Conservation (phyloP, 345 rosid species). For the Ceriops tagal region DNA sequence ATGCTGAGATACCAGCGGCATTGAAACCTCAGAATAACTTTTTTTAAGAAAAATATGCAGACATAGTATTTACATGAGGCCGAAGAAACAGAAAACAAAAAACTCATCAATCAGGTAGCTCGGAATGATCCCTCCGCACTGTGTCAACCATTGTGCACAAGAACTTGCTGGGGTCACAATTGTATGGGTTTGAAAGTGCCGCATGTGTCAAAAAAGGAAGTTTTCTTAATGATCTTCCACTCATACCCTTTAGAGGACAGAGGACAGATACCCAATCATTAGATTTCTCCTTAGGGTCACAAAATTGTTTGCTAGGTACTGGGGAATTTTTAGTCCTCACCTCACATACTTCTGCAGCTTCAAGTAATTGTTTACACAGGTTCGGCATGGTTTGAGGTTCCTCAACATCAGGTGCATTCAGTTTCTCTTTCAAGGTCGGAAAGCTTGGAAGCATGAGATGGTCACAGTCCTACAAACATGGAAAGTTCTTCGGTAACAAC, state of each 20-base stretch:
- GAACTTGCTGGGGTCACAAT: conserved; percentile 59
- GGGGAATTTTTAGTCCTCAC: conserved; percentile 34
- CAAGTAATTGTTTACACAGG: conserved; percentile 54
- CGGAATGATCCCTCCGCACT: conserved; percentile 62
- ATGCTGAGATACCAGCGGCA: not conserved
- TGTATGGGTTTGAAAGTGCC: conserved; percentile 56
- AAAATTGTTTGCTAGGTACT: not conserved
- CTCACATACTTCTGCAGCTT: conserved; percentile 87
- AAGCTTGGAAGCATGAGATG: conserved; percentile 51
- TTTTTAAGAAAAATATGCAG: not conserved
- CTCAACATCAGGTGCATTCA: conserved; percentile 37
- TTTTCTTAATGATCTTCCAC: conserved; percentile 87
- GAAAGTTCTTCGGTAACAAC: conserved; percentile 6
- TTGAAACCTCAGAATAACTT: not conserved
- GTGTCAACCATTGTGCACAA: conserved; percentile 68
- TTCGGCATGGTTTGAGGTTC: conserved; percentile 36
- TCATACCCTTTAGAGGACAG: conserved; percentile 59
- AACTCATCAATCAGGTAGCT: conserved; percentile 46
- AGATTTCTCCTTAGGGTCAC: not conserved
- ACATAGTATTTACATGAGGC: conserved; percentile 10
- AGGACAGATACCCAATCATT: conserved; percentile 2
- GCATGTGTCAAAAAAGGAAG: conserved; percentile 91
- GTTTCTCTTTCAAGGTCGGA: conserved; percentile 52
- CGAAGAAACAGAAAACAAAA: not conserved
- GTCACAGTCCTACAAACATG: conserved; percentile 49